Evolutionary conservation across 2,329 filamentous ascomycete genomes (phyloP), one percentile per base, ranked within the genome.

Genomic region (Apiospora rasikravindrae): DNA sequence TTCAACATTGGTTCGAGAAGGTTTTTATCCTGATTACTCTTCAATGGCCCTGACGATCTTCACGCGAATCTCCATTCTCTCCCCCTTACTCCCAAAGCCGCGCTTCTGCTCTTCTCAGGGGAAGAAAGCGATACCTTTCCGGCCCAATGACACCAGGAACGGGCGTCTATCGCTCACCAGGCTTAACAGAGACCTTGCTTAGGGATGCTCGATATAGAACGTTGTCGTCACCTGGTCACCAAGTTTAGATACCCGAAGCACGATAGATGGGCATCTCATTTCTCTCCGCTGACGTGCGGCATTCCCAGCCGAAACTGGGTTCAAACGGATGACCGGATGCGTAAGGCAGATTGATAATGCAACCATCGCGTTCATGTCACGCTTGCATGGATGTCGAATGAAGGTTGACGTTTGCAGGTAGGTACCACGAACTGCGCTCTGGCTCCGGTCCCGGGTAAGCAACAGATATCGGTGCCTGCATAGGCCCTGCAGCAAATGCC

Each of bases 381-480:
- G n/a, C 22, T 13, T 64, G 57, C 33, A 64, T 64, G 57, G 29
- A 10, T 40, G 57, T 13, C 57, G 45, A 64, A 40, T n/a, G 57
- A 14, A n/a, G 57, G 29, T 64, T 37, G 57, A 64, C 57, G 33
- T 64, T 64, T 33, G 57, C 57, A 64, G 57, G 33, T 51, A 13
- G 11, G 45, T 64, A 40, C 33, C 22, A 64, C 57, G 29, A 40
- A 19, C 22, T 40, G 19, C 57, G 37, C 22, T 40, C 57, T n/a
- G 57, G 37, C 57, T 64, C 57, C 57, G 57, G 57, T 64, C 57
- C 57, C 57, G 33, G 40, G 57, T 64, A 64, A 64, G 57, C 57
- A n/a, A 64, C 57, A 40, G 8, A 37, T 19, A 13, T 37, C 57
- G 57, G 57, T 64, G 57, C 57, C 57, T 64, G 57, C 57, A 64